phyloP scores from a whole-genome alignment of 2,329 filamentous ascomycete genomes.

The Endoconidiophora polonica region DNA sequence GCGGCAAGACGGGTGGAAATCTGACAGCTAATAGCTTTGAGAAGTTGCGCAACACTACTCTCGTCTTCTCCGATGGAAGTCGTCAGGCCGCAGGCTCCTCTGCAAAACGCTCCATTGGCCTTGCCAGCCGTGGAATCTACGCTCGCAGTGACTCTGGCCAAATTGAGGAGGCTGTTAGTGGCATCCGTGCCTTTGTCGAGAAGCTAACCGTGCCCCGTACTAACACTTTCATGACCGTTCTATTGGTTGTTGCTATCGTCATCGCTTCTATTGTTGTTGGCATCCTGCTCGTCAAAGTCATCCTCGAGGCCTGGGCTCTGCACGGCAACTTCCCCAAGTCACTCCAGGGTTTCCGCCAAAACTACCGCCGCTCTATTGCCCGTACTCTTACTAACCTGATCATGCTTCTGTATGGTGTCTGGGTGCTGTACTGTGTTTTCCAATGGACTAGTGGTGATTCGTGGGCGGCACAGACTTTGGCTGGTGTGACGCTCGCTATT shows the following conservation, averaged over 20 bases:
- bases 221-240: slow-evolving; percentile 91
- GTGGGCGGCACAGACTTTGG: slow-evolving; percentile 75
- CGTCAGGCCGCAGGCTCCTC: slow-evolving; percentile 31
- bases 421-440: slow-evolving; percentile 91
- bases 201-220: slow-evolving; percentile 69
- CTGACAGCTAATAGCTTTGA: slow-evolving; percentile 62
- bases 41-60: slow-evolving; percentile 57
- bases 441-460: slow-evolving; percentile 90
- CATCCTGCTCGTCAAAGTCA: slow-evolving; percentile 77
- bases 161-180: slow-evolving; percentile 42
- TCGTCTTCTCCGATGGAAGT: slow-evolving; percentile 50
- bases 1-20: slow-evolving; percentile 67
- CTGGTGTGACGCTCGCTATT: slow-evolving; percentile 59
- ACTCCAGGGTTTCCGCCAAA: slow-evolving; percentile 72
- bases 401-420: slow-evolving; percentile 79
- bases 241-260: slow-evolving; percentile 75
- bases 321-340: slow-evolving; percentile 70
- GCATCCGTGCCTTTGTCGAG: slow-evolving; percentile 71
- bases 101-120: slow-evolving; percentile 23
- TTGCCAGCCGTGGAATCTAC: slow-evolving; percentile 15
- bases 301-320: slow-evolving; percentile 83
- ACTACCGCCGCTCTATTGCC: slow-evolving; percentile 88
- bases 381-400: slow-evolving; percentile 83
- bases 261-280: slow-evolving; percentile 70
- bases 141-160: slow-evolving; percentile 16